These are phyloP conservation scores for Cladophialophora exuberans DNA, from an alignment of 2,329 filamentous ascomycete genomes.

Conservation along the genomic window DNA sequence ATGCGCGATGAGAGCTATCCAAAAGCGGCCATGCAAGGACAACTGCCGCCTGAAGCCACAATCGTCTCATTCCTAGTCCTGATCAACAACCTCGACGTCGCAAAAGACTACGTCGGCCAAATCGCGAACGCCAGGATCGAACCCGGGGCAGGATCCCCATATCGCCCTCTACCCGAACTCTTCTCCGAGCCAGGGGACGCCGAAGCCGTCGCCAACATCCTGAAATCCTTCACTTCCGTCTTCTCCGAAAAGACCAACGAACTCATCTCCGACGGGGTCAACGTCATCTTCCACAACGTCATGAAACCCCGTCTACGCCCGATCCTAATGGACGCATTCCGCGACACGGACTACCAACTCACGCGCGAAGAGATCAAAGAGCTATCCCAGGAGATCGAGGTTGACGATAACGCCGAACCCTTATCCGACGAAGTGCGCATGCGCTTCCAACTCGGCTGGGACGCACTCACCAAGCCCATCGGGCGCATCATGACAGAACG, in stretches of 20 bases:
- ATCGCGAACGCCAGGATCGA: conserved; percentile 74
- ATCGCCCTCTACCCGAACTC: conserved; percentile 40
- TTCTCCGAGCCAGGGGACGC: conserved; percentile 84
- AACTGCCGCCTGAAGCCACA: conserved; percentile 82
- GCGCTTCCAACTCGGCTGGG: conserved; percentile 85
- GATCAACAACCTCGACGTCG: conserved; percentile 93
- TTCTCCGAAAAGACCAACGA: conserved; percentile 81
- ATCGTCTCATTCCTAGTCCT: conserved; percentile 88
- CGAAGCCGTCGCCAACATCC: conserved; percentile 66
- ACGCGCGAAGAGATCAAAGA: conserved; percentile 47
- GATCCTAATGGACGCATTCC: conserved; percentile 84
- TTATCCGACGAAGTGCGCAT: conserved; percentile 69
- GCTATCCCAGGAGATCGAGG: conserved; percentile 38
- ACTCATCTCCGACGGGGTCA: conserved; percentile 79
- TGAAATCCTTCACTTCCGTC: conserved; percentile 63
- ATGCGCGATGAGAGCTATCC: conserved; percentile 97
- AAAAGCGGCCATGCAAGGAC: conserved; percentile 74
- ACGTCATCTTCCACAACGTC: conserved; percentile 85
- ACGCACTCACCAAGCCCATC: conserved; percentile 80
- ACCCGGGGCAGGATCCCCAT: conserved; percentile 45
- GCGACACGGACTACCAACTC: conserved; percentile 83
- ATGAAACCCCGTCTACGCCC: conserved; percentile 83
- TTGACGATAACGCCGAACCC: conserved; percentile 33
- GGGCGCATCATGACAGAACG: conserved; percentile 78
- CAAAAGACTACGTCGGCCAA: conserved; percentile 85